These are phyloP conservation scores for Diospyros lotus DNA, from an alignment of 148 eudicot species.

Conservation along the genomic window DNA sequence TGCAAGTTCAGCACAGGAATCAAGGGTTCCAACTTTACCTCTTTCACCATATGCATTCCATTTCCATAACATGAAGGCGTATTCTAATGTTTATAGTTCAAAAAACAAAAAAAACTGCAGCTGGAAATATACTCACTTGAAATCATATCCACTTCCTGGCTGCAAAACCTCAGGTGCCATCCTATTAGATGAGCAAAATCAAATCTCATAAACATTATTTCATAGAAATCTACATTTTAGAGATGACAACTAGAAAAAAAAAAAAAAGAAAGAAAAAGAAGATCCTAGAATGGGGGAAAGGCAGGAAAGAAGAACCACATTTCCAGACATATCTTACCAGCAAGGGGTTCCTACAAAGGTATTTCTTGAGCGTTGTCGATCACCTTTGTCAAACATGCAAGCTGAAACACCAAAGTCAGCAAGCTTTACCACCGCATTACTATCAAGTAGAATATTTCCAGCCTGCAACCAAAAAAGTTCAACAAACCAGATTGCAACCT, in stretches of 20 bases:
- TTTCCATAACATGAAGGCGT: neutral
- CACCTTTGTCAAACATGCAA: conserved; percentile 92
- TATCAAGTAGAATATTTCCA: conserved; percentile 79
- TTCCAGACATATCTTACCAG: conserved; percentile 43
- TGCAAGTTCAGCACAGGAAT: neutral
- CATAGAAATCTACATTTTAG: neutral
- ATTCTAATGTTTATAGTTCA: too few relatives aligned
- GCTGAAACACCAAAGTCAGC: conserved; percentile 98
- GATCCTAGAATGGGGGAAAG: too few relatives aligned
- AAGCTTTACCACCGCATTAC: conserved; percentile 70
- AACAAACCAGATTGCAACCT: conserved; percentile 1
- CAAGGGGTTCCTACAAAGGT: conserved; percentile 98
- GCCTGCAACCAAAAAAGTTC: conserved; percentile 43
- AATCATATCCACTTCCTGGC: conserved; percentile 88
- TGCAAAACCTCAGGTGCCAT: conserved; percentile 99
- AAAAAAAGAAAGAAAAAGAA: neutral
- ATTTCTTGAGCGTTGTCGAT: conserved; percentile 85
- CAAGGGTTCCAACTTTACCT: neutral
- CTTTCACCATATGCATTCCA: neutral
- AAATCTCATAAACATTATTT: neutral
- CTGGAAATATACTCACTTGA: conserved; percentile 55
- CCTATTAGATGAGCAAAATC: conserved; percentile 32
- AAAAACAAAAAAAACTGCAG: neutral
- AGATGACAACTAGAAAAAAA: neutral
- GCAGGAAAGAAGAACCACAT: neutral